Base-by-base conservation (phyloP, 139 green algal genomes). In the Desmodesmus armatus region DNA sequence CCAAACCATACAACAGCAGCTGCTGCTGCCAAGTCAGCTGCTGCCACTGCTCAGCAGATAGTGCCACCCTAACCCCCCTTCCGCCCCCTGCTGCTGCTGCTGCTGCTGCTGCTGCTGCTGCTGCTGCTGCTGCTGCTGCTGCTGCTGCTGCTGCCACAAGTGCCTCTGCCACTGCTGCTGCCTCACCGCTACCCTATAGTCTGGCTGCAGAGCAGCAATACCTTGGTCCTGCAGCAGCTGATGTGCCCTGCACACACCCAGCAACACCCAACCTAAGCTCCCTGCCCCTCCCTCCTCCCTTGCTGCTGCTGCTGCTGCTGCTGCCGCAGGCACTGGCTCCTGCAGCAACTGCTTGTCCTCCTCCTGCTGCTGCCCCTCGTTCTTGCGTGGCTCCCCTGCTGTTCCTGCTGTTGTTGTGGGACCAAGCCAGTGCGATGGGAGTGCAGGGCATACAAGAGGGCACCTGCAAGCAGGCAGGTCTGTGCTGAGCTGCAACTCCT, bases 31-130 rank as follows among this genome's bases (percentile, higher is more conserved):
- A 82, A 19, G 31, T 51, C 13, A 81, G 51, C 31, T 51, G 49
- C 51, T 47, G 23, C 9, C 69, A 23, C 47, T 81, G 49, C 3
- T 23, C 74, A 33, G 29, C 66, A 51, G 27, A 19, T 43, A 47
- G 33, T 78, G 69, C 37, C 35, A 33, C 37, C 35, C 2, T 13
- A 60, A 33, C 37, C 11, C 11, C 37, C 4, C 60, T 33, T 23
- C 60, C n/a, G 3, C 29, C 73, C 31, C 23, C 69, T 82, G 76
- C 76, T 82, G 76, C 76, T 82, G 76, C 76, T 82, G 75, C 44
- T 67, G 72, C 47, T 67, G 47, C 47, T 67, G 73, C 2, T 25
- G 19, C 3, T 41, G 29, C 23, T 71, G 63, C 23, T 72, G 55
- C 17, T 72, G 29, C 23, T 21, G 3, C 23, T 41, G 29, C 23